A percentile compares a stretch with the other conserved stretches of the same genome.
Evolutionary conservation across 2,329 filamentous ascomycete genomes (phyloP).

Genomic region (Aspergillus proliferans): DNA sequence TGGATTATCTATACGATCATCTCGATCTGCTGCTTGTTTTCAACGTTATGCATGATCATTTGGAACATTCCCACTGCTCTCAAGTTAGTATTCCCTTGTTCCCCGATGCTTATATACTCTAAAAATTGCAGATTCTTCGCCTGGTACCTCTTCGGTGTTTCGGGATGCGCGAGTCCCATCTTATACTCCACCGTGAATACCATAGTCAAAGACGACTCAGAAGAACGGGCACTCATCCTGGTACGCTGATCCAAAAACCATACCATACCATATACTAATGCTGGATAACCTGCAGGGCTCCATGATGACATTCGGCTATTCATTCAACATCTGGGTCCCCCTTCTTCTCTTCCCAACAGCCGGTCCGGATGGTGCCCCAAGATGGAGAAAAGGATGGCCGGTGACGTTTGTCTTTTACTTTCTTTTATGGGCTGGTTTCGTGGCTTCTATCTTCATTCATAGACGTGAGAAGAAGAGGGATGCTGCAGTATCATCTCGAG

Average conservation of each 20-base stretch:
- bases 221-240: slow-evolving; percentile 36
- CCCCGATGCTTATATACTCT: neutral
- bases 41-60: slow-evolving; percentile 42
- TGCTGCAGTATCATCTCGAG: neutral
- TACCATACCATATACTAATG: neutral
- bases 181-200: slow-evolving; percentile 42
- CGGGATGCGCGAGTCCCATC: slow-evolving; percentile 37
- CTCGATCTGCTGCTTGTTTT: slow-evolving; percentile 37
- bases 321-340: slow-evolving; percentile 43
- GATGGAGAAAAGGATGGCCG: slow-evolving; percentile 47
- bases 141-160: slow-evolving; percentile 38
- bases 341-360: slow-evolving; percentile 40
- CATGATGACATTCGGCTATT: slow-evolving; percentile 46
- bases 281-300: slow-evolving; percentile 25
- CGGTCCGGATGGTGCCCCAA: slow-evolving; percentile 37
- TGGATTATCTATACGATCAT: slow-evolving; percentile 45
- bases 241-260: slow-evolving; percentile 3
- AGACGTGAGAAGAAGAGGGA: slow-evolving; percentile 9
- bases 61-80: slow-evolving; percentile 47
- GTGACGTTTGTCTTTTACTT: slow-evolving; percentile 43
- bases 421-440: slow-evolving; percentile 35
- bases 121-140: slow-evolving; percentile 30
- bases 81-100: slow-evolving; percentile 28
- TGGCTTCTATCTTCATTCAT: slow-evolving; percentile 15
- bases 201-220: slow-evolving; percentile 34